phyloP scores from a whole-genome alignment of 2,329 filamentous ascomycete genomes.

The Stachybotrys echinatus region DNA sequence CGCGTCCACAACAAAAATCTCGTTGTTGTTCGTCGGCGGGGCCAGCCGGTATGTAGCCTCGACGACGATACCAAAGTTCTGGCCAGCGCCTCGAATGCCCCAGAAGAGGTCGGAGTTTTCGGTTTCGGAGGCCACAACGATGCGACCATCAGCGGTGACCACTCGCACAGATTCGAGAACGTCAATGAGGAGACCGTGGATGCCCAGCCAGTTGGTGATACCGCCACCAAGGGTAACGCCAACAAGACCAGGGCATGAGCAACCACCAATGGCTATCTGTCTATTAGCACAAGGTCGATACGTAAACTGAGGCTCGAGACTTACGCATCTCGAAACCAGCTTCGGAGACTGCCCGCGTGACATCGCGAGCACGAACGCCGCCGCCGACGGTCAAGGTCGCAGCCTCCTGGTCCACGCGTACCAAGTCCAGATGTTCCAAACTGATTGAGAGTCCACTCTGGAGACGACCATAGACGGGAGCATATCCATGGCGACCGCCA shows the following conservation, averaged over 20 bases:
- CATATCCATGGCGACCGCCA: not conserved
- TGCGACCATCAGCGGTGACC: conserved; percentile 29
- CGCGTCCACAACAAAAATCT: not conserved
- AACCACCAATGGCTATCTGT: not conserved
- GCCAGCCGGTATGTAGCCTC: not conserved
- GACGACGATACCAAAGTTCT: conserved; percentile 36
- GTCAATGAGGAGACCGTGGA: conserved; percentile 44
- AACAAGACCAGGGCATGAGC: not conserved
- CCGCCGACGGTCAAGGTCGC: not conserved
- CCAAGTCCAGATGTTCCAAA: not conserved
- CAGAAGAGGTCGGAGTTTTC: conserved; percentile 40
- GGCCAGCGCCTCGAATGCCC: conserved; percentile 42
- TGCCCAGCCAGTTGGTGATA: not conserved
- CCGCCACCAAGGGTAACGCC: not conserved
- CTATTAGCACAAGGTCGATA: not conserved
- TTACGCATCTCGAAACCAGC: not conserved
- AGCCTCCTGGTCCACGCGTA: not conserved
- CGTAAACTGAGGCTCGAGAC: not conserved
- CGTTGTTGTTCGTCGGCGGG: not conserved
- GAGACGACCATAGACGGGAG: not conserved
- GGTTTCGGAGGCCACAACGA: conserved; percentile 30
- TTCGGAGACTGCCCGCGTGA: not conserved
- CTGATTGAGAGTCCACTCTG: not conserved
- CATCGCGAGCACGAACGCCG: not conserved
- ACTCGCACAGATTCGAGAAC: conserved; percentile 32